These are phyloP conservation scores for Diaporthe ilicicola DNA, from an alignment of 2,329 filamentous ascomycete species.

Conservation along the genomic window DNA sequence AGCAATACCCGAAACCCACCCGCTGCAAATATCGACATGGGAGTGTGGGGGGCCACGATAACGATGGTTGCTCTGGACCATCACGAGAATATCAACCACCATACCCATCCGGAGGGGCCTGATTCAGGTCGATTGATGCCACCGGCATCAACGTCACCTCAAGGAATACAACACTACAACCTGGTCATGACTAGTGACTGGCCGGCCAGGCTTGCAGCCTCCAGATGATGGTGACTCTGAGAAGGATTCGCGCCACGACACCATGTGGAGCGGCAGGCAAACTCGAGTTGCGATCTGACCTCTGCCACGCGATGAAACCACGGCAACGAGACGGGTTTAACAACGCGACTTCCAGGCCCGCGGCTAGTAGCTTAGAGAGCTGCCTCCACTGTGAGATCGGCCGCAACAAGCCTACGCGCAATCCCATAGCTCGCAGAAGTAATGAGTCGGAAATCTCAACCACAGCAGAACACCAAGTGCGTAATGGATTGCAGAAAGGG, in stretches of 20 bases:
- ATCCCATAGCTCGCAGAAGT: not conserved
- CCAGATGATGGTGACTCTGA: not conserved
- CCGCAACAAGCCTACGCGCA: not conserved
- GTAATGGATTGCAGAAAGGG: not conserved
- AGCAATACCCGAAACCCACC: slow-evolving; percentile 8
- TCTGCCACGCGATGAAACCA: slow-evolving; percentile 14
- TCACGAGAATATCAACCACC: not conserved
- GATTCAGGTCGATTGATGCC: not conserved
- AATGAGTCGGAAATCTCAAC: not conserved
- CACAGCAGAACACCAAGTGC: not conserved
- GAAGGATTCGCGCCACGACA: slow-evolving; percentile 19
- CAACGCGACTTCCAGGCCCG: not conserved
- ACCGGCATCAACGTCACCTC: not conserved
- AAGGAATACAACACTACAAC: slow-evolving; percentile 2
- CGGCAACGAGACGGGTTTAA: not conserved
- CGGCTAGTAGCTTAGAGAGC: not conserved
- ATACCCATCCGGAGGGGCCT: not conserved
- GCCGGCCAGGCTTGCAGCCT: not conserved
- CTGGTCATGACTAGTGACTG: slow-evolving; percentile 14
- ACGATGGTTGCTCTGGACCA: not conserved
- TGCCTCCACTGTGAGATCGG: not conserved
- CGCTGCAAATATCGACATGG: slow-evolving; percentile 7
- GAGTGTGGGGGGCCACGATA: slow-evolving; percentile 9
- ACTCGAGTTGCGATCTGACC: not conserved
- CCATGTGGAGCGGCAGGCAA: slow-evolving; percentile 5